Percentiles rank a stretch among this genome's conserved stretches.
Conservation (phyloP, 805 yeast genomes). For the Suhomyces emberorum region DNA sequence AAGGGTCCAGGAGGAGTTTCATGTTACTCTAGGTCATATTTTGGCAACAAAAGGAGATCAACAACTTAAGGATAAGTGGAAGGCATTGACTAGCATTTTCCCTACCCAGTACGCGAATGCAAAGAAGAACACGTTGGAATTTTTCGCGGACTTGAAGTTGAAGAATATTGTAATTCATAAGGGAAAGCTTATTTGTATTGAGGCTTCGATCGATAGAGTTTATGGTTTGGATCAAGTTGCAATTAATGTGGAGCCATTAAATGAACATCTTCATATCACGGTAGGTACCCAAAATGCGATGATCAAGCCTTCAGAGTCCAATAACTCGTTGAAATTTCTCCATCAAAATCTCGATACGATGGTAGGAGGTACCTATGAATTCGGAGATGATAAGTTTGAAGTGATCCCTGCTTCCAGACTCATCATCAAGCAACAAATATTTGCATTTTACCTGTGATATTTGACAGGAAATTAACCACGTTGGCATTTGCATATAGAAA, state of each 20-base stretch:
- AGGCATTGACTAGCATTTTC: constrained; percentile 10
- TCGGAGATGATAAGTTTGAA: constrained; percentile 1
- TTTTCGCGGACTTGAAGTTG: constrained; percentile 39
- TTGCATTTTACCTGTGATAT: constrained; percentile 6
- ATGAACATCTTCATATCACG: constrained; percentile 58
- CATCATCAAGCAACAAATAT: constrained; percentile 4
- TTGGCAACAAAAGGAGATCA: constrained; percentile 8
- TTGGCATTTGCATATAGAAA: no score
- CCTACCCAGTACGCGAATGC: neutral
- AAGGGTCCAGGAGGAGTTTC: constrained; percentile 55
- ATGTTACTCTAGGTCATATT: constrained; percentile 62
- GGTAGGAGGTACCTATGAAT: neutral
- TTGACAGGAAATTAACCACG: no score
- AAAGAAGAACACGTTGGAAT: constrained; percentile 7
- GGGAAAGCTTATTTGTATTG: constrained; percentile 49
- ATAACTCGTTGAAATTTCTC: constrained; percentile 17
- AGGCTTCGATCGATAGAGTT: constrained; percentile 34
- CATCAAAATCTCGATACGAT: neutral
- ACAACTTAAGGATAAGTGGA: constrained; percentile 20
- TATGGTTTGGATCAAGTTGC: constrained; percentile 5
- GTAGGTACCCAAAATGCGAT: constrained; percentile 52
- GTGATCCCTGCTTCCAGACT: constrained; percentile 1
- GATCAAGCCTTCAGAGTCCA: constrained; percentile 53
- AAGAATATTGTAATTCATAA: constrained; percentile 47
- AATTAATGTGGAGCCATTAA: constrained; percentile 34